These are phyloP conservation scores for Wickerhamomyces sydowiorum DNA, from an alignment of 805 yeast species.

Conservation along the genomic window DNA sequence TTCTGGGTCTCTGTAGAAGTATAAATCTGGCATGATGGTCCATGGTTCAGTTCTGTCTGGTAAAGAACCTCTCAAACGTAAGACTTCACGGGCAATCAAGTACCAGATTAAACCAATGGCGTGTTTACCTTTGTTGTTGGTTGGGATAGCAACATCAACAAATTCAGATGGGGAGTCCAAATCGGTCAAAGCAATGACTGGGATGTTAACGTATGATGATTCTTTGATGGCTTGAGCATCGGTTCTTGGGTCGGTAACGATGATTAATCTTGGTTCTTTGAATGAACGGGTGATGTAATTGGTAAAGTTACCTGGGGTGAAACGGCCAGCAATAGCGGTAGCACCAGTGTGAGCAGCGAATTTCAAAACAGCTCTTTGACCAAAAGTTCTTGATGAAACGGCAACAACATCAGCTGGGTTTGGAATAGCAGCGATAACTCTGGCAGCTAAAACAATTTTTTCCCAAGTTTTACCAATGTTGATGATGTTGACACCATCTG, in stretches of 20 bases:
- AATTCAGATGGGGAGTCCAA: conserved; percentile 98
- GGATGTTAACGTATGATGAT: conserved; percentile 99
- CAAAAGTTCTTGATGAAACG: conserved; percentile 98
- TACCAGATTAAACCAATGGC: conserved; percentile 99
- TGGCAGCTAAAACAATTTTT: conserved; percentile 98
- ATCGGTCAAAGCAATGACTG: conserved; percentile 98
- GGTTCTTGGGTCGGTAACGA: conserved; percentile 99
- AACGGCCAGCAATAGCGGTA: conserved; percentile 99
- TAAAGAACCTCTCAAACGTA: conserved; percentile 96
- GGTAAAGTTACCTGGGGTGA: conserved; percentile 99
- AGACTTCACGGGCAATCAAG: conserved; percentile 98
- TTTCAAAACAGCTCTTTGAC: conserved; percentile 99
- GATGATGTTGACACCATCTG: conserved; percentile 98
- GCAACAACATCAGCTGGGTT: conserved; percentile 98
- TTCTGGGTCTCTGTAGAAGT: conserved; percentile 99
- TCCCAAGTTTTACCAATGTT: conserved; percentile 99
- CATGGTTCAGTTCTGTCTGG: conserved; percentile 96
- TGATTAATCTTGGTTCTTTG: conserved; percentile 99
- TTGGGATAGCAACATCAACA: conserved; percentile 99
- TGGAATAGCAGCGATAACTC: conserved; percentile 99
- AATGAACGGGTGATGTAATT: conserved; percentile 99
- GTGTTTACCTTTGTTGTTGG: conserved; percentile 99
- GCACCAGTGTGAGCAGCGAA: conserved; percentile 99
- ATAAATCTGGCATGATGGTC: conserved; percentile 99
- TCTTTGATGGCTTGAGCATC: conserved; percentile 99